phyloP scores from a whole-genome alignment of 2,329 filamentous ascomycete genomes.

The Zymoseptoria pseudotritici region DNA sequence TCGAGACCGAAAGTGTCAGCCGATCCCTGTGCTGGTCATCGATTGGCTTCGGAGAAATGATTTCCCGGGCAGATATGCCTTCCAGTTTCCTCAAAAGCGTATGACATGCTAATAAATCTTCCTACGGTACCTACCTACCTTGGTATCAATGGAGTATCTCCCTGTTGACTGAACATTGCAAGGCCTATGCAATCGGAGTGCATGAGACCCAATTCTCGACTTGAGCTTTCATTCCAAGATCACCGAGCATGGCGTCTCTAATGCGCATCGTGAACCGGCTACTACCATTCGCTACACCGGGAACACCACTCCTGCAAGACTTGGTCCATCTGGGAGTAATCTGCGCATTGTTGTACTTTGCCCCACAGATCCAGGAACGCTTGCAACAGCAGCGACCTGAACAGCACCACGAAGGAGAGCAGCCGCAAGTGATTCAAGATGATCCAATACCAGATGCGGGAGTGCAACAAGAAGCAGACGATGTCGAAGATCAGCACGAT shows the following conservation, averaged over 20 bases:
- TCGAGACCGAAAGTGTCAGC: too few species aligned
- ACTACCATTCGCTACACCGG: slow-evolving; percentile 42
- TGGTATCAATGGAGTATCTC: too few species aligned
- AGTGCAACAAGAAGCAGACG: neutral
- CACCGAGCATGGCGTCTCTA: slow-evolving; percentile 19
- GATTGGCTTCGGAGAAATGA: too few species aligned
- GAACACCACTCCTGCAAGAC: slow-evolving; percentile 41
- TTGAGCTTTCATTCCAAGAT: neutral
- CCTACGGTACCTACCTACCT: too few species aligned
- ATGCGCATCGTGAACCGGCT: slow-evolving; percentile 34
- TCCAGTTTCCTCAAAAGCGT: neutral
- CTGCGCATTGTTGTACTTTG: slow-evolving; percentile 40
- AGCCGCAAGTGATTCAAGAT: neutral
- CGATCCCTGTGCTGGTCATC: too few species aligned
- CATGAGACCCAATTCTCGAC: neutral
- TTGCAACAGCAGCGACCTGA: slow-evolving; percentile 17
- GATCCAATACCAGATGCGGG: neutral
- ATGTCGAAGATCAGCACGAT: slow-evolving; percentile 1
- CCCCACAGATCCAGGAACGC: slow-evolving; percentile 38
- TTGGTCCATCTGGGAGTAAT: slow-evolving; percentile 39
- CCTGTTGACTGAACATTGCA: too few species aligned
- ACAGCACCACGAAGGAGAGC: neutral
- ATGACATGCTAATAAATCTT: too few species aligned
- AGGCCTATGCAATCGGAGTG: too few species aligned
- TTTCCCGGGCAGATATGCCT: too few species aligned